Base-by-base conservation (phyloP, 164 flowering plant species). In the Stephania japonica region DNA sequence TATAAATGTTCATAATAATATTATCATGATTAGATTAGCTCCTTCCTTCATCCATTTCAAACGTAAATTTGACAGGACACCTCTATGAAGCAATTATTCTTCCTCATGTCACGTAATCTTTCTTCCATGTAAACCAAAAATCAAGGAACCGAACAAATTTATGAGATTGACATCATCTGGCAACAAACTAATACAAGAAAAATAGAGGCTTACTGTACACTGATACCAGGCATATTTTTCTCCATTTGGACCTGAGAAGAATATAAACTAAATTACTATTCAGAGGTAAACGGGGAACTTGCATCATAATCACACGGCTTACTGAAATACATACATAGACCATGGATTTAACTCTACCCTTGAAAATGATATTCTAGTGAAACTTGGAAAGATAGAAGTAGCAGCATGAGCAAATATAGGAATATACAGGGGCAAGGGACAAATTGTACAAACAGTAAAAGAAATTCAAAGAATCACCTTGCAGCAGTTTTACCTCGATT, bases 141-240 rank as follows among this genome's bases (percentile, higher is more conserved):
- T 5, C n/a, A 4, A n/a, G 9, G 21, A 59, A 59, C 19, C 9
- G 4, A 10, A 19, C 24, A 7, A 18, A 59, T 59, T 59, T 18
- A 18, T 21, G 5, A 19, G 73, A 73, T 43, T 42, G 75, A 70
- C 50, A 43, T 4, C 41, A 12, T 7, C 13, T 25, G n/a, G 6
- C 13, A 14, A 8, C 6, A 23, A 14, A 7, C 41, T 61, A 42
- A 65, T 26, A 11, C 19, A 18, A n/a, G 16, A 47, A 16, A 19
- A 47, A 59, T 26, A 75, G 72, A 68, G 49, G 68, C 88, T 78
- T 87, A 95, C 99, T 75, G 99, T 95, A 84, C 99, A 95, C 83
- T 95, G 99, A 73, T 93, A 93, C 99, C 99, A 95, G n/a, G 97
- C 99, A 86, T 87, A 91, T 73, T 87, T 86, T 81, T 95, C 98